phyloP scores from a whole-genome alignment of 441 rosid genomes.

The Omphalea diandra region DNA sequence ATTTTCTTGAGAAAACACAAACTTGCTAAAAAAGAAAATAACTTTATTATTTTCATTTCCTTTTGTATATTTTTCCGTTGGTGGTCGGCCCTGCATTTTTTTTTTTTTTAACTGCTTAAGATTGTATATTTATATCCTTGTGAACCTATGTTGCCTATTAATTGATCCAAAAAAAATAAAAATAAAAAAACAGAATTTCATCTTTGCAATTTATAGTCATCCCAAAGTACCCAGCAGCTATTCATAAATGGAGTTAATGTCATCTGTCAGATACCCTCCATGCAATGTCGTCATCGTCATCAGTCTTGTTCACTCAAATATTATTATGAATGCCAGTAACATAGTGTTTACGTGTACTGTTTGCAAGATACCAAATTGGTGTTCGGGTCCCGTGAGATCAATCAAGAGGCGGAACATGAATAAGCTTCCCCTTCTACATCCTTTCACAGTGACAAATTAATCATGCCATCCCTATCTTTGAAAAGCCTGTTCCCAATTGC shows the following conservation, averaged over 20 bases:
- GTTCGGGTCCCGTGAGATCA: neutral
- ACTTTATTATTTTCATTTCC: neutral
- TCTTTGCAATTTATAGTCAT: neutral
- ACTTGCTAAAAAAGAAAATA: too few species aligned
- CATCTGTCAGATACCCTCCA: slow-evolving; percentile 1
- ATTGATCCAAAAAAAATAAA: neutral
- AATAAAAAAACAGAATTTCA: neutral
- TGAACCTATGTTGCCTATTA: neutral
- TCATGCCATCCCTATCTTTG: neutral
- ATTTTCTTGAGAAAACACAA: neutral
- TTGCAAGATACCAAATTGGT: neutral
- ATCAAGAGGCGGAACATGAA: neutral
- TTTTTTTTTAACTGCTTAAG: neutral
- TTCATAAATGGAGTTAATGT: slow-evolving; percentile 4
- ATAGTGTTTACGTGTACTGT: too few species aligned
- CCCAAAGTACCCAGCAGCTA: neutral
- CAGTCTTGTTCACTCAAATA: neutral
- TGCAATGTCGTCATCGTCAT: neutral
- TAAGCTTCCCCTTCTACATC: neutral
- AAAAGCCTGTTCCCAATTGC: neutral
- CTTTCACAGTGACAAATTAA: neutral
- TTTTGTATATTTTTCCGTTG: neutral
- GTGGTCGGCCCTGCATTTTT: neutral
- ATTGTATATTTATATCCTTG: neutral
- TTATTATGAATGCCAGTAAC: neutral